Evolutionary conservation across 352 stramenopile species (phyloP).

Genomic region (Aphanomyces stellatus): DNA sequence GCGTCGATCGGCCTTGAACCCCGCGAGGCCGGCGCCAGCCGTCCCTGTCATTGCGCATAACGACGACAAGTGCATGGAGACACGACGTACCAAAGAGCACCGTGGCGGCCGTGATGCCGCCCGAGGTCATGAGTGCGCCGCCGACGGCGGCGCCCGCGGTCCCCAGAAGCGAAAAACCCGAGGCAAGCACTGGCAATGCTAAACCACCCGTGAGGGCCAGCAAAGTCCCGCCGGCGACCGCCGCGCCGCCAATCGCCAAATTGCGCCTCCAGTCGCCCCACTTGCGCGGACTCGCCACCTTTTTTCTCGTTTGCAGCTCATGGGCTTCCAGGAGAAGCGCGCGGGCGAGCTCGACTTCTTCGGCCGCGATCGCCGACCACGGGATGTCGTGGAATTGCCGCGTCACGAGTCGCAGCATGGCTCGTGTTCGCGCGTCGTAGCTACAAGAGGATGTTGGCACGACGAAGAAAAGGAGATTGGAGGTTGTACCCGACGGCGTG

Average conservation of each 20-base stretch:
- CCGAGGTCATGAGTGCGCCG: constrained; percentile 40
- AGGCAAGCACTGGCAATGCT: constrained; percentile 48
- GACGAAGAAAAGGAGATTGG: not conserved
- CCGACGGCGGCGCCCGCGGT: constrained; percentile 55
- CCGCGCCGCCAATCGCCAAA: constrained; percentile 51
- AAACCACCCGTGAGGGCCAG: constrained; percentile 65
- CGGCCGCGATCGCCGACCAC: constrained; percentile 50
- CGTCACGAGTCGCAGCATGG: constrained; percentile 42
- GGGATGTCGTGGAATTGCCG: constrained; percentile 36
- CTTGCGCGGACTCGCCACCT: constrained; percentile 40
- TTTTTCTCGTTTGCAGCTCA: constrained; percentile 53
- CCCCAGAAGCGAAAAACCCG: constrained; percentile 47
- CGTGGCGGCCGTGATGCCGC: constrained; percentile 54
- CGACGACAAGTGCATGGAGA: no score
- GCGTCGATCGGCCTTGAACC: constrained; percentile 68
- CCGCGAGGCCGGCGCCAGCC: constrained; percentile 61
- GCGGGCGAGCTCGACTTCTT: constrained; percentile 62
- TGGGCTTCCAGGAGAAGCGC: constrained; percentile 62
- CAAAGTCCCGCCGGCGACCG: constrained; percentile 58
- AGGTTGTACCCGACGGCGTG: constrained; percentile 52
- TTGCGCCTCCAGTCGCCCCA: constrained; percentile 79
- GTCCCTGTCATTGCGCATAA: constrained; percentile 30
- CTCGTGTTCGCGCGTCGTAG: constrained; percentile 45
- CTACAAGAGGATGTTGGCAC: not conserved
- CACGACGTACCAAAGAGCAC: constrained; percentile 50